Evolutionary conservation across 805 yeast genomes (phyloP), one percentile per base, ranked within the genome.

Genomic region (Ogataea henricii): DNA sequence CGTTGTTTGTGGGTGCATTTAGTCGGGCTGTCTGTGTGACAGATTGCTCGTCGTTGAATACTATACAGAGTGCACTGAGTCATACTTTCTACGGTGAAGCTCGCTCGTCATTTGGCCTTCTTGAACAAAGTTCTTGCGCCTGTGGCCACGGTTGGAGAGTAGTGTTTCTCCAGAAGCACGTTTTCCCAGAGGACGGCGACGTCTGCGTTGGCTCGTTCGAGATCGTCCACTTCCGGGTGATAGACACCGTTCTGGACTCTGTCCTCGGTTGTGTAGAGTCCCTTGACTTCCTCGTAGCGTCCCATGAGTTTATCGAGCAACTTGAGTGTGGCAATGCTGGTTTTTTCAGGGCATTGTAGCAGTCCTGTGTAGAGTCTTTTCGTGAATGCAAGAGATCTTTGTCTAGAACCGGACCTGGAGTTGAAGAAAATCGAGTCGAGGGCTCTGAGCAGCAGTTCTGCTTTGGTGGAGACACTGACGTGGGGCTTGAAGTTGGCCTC

Each of bases 141-240:
- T 57, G 83, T 85, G 18, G 83, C 76, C n/a, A 91, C 88, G 48
- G 78, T 68, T 2, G 96, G 96, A 51, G 89, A 80, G 63, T 88
- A 94, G 66, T 94, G 98, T 52, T 82, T 80, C 48, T 84, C 85
- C 47, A 94, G 70, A 34, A 92, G 67, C 5, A 83, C 83, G 44
- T 83, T 81, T 62, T 94, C 99, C 96, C 96, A 94, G 29, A 92
- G 68, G 0, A 90, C 85, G 1, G 97, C 95, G 14, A 92, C 94
- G 36, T 85, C 92, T 1, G 96, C 79, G 60, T 94, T 91, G 56
- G 87, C 73, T 63, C 92, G 81, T 55, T 85, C 88, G 9, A 88
- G 81, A 39, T 79, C 83, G 45, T 78, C 79, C 10, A 77, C 77
- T 41, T 82, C 89, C 55, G 84, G 73, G 22, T 81, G 79, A 61